Conservation (phyloP, 1,284 basidiomycete genomes). For the Rhodotorula sp. region DNA sequence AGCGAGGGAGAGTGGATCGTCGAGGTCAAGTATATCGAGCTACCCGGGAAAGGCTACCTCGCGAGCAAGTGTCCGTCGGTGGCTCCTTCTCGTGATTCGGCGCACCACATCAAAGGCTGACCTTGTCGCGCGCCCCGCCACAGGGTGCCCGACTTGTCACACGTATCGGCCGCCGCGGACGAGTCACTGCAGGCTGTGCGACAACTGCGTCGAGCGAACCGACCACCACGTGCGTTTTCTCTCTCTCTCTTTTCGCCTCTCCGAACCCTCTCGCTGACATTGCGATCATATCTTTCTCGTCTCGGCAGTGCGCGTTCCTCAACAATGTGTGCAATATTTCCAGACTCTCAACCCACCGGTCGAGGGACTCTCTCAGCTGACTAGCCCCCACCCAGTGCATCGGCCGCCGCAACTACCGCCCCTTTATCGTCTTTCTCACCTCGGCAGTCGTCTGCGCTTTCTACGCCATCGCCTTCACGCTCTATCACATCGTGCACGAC, state of each 20-base stretch:
- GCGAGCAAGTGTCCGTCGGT: constrained; percentile 59
- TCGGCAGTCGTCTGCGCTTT: constrained; percentile 67
- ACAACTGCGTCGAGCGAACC: constrained; percentile 81
- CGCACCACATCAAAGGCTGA: not conserved
- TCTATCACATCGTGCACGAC: constrained; percentile 62
- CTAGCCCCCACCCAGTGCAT: constrained; percentile 58
- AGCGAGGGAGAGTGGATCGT: constrained; percentile 47
- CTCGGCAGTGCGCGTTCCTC: constrained; percentile 86
- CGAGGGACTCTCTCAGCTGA: too few species aligned
- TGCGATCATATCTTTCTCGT: not conserved
- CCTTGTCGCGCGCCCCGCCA: constrained; percentile 11
- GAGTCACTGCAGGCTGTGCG: constrained; percentile 92
- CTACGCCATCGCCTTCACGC: constrained; percentile 76
- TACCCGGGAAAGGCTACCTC: constrained; percentile 59
- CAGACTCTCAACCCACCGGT: too few species aligned
- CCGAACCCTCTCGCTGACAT: not conserved
- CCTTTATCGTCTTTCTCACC: constrained; percentile 76
- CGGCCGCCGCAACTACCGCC: constrained; percentile 84
- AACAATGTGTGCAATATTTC: constrained; percentile 73
- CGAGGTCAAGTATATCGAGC: constrained; percentile 73
- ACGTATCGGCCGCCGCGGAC: constrained; percentile 82
- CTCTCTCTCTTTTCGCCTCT: not conserved
- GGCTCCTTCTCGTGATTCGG: not conserved
- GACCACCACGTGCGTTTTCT: constrained; percentile 42
- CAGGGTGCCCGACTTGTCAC: constrained; percentile 83